Base-by-base conservation (phyloP, 768 basidiomycete species). In the Lentinula lateritia region DNA sequence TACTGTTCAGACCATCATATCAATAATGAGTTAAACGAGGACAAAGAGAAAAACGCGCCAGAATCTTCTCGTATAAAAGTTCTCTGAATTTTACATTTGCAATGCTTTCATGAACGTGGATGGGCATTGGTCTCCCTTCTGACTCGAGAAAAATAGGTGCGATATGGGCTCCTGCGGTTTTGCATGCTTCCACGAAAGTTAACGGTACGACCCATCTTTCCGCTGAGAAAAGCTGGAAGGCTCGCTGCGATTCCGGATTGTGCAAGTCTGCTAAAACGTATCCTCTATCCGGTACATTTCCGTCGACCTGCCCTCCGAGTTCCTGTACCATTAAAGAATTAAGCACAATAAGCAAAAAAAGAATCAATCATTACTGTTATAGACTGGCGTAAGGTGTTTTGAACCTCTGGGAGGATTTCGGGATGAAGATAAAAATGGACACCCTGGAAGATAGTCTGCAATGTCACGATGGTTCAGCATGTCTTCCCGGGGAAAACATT, bases 401-500 rank as follows among this genome's bases (percentile, higher is more conserved):
- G 87, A 20, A 84, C 76, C 65, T 87, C 84, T 61, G 86, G 79
- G 3, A 83, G 73, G 8, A 93, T 77, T 70, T 92, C 90, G 68
- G 89, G 90, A 69, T 92, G 90, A 18, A 93, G 82, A 71, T 92
- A 93, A 69, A 93, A 93, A 68, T 92, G 93, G 78, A 90, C 74
- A 2, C 89, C 89, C 70, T 90, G 88, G 61, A 92, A 92, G 62
- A 91, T 84, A 52, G 86, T 84, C 88, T 90, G 62, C 1, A 28
- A 50, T 16, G 35, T 20, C 36, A n/a, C 15, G 12, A 52, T 34
- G 13, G 13, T 53, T 39, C 34, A 39, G 32, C 32, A 28, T 9
- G 38, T 18, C 9, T 2, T 12, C 20, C 35, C 12, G 34, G 2
- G 32, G 32, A 52, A 35, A 52, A 36, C 12, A 34, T 52, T 52